Evolutionary conservation across 2,329 filamentous ascomycete genomes (phyloP).

Genomic region (Aspergillus sp.): DNA sequence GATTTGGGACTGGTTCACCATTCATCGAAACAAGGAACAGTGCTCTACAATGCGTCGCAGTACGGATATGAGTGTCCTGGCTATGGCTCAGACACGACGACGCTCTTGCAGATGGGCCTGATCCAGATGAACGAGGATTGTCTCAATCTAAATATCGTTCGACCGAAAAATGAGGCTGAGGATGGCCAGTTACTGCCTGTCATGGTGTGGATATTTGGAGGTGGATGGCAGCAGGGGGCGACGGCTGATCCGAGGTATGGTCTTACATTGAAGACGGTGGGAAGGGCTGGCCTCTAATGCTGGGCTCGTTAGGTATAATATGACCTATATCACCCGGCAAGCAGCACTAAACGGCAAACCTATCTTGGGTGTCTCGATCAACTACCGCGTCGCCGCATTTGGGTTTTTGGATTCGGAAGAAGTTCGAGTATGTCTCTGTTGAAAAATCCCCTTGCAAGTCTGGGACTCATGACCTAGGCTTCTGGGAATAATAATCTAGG

Average conservation of each 20-base stretch:
- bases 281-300: neutral
- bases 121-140: slow-evolving; percentile 27
- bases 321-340: slow-evolving; percentile 32
- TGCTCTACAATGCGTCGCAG: slow-evolving; percentile 29
- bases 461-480: slow-evolving; percentile 15
- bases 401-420: slow-evolving; percentile 33
- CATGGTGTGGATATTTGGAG: slow-evolving; percentile 33
- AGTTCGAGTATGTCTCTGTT: slow-evolving; percentile 21
- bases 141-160: slow-evolving; percentile 29
- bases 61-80: slow-evolving; percentile 33
- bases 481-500: slow-evolving; percentile 31
- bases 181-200: slow-evolving; percentile 23
- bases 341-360: slow-evolving; percentile 28
- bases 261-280: neutral
- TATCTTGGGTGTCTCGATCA: slow-evolving; percentile 32
- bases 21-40: neutral
- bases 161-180: slow-evolving; percentile 8
- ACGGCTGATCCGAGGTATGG: slow-evolving; percentile 31
- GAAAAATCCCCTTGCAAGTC: neutral
- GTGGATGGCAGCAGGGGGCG: slow-evolving; percentile 31
- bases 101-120: slow-evolving; percentile 20
- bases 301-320: slow-evolving; percentile 26
- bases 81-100: slow-evolving; percentile 30
- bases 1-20: slow-evolving; percentile 15
- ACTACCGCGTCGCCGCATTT: slow-evolving; percentile 31